phyloP scores from a whole-genome alignment of 805 yeast species.

The Starmera amethionina region DNA sequence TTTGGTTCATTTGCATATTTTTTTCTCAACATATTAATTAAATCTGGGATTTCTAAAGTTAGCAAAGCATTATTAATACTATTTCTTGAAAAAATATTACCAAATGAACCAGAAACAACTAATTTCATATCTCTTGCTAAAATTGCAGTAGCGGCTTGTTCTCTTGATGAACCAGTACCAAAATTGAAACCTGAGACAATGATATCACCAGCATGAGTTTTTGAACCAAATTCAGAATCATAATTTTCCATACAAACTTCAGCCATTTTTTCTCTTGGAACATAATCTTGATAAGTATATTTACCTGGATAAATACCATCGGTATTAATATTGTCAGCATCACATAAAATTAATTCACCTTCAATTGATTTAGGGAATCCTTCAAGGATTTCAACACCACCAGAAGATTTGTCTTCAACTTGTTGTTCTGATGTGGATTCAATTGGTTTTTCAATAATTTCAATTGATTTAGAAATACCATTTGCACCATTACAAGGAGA shows the following conservation, averaged over 20 bases:
- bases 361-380: slow-evolving; percentile 87
- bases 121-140: slow-evolving; percentile 87
- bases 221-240: slow-evolving; percentile 76
- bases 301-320: slow-evolving; percentile 99
- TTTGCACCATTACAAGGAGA: slow-evolving; percentile 36
- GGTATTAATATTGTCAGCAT: slow-evolving; percentile 94
- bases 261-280: slow-evolving; percentile 92
- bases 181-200: slow-evolving; percentile 89
- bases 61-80: slow-evolving; percentile 92
- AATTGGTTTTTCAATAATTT: slow-evolving; percentile 21
- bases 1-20: slow-evolving; percentile 42
- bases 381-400: slow-evolving; percentile 63
- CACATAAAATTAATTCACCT: slow-evolving; percentile 92
- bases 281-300: slow-evolving; percentile 97
- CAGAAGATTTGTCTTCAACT: slow-evolving; percentile 19
- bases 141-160: slow-evolving; percentile 98
- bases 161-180: slow-evolving; percentile 98
- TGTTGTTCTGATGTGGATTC: slow-evolving; percentile 18
- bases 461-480: slow-evolving; percentile 34
- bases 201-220: slow-evolving; percentile 82
- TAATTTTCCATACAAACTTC: slow-evolving; percentile 99
- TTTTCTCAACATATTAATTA: slow-evolving; percentile 68
- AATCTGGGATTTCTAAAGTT: slow-evolving; percentile 86
- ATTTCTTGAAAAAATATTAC: slow-evolving; percentile 93
- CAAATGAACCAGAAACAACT: slow-evolving; percentile 95